Base-by-base conservation (phyloP, 1,139 yeast species). In the Nadsonia commutata region DNA sequence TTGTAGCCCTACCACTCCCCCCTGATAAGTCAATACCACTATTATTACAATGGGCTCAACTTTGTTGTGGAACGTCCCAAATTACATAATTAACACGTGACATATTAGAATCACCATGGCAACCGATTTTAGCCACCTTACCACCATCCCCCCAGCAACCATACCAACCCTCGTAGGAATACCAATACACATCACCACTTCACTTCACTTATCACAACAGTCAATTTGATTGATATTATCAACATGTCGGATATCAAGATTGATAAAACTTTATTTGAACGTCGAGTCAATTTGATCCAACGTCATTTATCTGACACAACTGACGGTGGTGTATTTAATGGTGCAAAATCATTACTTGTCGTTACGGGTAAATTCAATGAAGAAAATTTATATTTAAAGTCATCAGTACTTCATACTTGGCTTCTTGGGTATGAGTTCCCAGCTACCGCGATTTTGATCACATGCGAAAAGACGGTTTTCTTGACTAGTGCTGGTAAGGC, bases 401-500 rank as follows among this genome's bases (percentile, higher is more conserved):
- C 95, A 11, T 80, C 95, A 0, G 82, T 83, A 41, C 64, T 88
- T 41, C 97, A 88, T 52, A 81, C 81, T 42, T 90, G 97, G 97
- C 67, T 90, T 47, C 67, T 90, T 47, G 96, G 97, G 5, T 90
- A 88, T 59, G 97, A 93, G 59, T 88, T 90, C 57, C 94, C 95
- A 19, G 93, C 94, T 46, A 86, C 97, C 1, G 79, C 78, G 38
- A 64, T 90, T 47, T 76, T 72, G 43, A 66, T 88, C 48, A 74
- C 83, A 4, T 70, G 72, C 45, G 73, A 73, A 39, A 76, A 76
- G 53, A 67, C 79, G 41, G 64, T 76, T 16, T 68, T 90, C 47
- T 71, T 88, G 47, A 88, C 97, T 0, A 79, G 93, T 33, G 80
- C 78, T 43, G 85, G 86, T n/a, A 88, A 88, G 56, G 86, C 94